Evolutionary conservation across 2,329 filamentous ascomycete species (phyloP), one percentile per base, ranked within the genome.

Genomic region (Pestalotiopsis sp.): DNA sequence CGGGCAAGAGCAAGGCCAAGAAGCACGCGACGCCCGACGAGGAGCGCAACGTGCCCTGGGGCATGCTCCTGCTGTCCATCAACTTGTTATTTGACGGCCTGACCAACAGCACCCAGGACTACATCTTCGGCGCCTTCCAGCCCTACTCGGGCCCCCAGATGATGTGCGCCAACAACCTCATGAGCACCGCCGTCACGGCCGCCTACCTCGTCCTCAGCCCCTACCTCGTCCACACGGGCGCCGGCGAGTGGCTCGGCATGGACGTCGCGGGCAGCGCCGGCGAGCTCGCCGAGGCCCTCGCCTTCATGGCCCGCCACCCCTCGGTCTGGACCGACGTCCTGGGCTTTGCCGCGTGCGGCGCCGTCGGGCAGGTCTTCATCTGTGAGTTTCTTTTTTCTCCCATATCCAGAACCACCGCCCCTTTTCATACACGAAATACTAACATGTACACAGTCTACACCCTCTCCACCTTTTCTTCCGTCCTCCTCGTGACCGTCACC

Each of bases 151-250:
- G 96, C 11, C 94, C 95, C 69, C 96, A 99, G 87, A 99, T 99
- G 96, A 99, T 99, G 96, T 97, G 95, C 79, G 95, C 95, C 52
- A 94, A 98, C 81, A 99, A 98, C 79, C 84, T 97, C 68, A 92
- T 98, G 80, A 92, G 89, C 74, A 95, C 94, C 3, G 77, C 90
- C 61, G 85, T 98, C 68, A 98, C 95, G 3, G 85, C 88, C 23
- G 77, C 83, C 0, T 98, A 97, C 76, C 88, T 99, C 59, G 72
- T 95, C 20, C 77, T 94, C 23, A 92, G 91, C 75, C 96, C 96
- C 0, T 93, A 91, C 83, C 80, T 98, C n/a, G 92, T 92, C 0
- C 84, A 86, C 68, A 94, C 90, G 1, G 86, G 86, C 6, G 69
- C 90, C 17, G 86, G 92, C 70, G 85, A 88, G 72, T 91, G 90